Evolutionary conservation across 2,329 filamentous ascomycete species (phyloP), one percentile per base, ranked within the genome.

Genomic region (Aureobasidium sp.): DNA sequence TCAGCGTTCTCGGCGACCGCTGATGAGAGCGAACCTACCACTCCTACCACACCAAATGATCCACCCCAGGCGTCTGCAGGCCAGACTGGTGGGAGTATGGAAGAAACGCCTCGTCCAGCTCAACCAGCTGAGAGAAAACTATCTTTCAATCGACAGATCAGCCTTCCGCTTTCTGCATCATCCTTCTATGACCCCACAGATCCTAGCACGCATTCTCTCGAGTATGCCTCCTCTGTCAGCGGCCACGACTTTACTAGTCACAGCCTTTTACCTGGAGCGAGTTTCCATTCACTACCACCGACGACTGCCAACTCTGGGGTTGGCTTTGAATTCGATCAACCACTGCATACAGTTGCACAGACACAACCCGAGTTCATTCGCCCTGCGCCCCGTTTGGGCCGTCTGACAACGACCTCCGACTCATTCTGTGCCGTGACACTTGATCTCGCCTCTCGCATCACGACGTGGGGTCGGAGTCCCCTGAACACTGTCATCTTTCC

Each of bases 381-480:
- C 25, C 75, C 76, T 7, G 70, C 74, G 5, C 71, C 72, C 29
- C 74, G 73, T 14, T 79, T 91, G 2, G 91, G 88, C 8, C 82
- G 84, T 60, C 76, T 96, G 14, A 82, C 83, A 14, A 86, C 87
- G 0, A 80, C 86, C 0, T 68, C 81, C 0, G 84, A 84, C 14
- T 96, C 91, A 0, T 80, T 84, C 63, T 78, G 89, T 7, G 76
- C 81, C 1, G 80, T 90, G 29, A 82, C 81, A 0, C 78, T 95
- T 36, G 81, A 81, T 37, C 77, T 97, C 14, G 84, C 84, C 11
- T 81, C 84, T 44, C 84, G 85, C 3, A 75, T 90, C 66, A 85
- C 87, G 0, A 88, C 86, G 0, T 97, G 91, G 85, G 93, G 93
- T 34, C 85, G 93, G 30, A 83, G 83, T 0, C 77, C 75, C 0